Evolutionary conservation across 2,329 filamentous ascomycete species (phyloP).

Genomic region (Pseudopithomyces maydicus): DNA sequence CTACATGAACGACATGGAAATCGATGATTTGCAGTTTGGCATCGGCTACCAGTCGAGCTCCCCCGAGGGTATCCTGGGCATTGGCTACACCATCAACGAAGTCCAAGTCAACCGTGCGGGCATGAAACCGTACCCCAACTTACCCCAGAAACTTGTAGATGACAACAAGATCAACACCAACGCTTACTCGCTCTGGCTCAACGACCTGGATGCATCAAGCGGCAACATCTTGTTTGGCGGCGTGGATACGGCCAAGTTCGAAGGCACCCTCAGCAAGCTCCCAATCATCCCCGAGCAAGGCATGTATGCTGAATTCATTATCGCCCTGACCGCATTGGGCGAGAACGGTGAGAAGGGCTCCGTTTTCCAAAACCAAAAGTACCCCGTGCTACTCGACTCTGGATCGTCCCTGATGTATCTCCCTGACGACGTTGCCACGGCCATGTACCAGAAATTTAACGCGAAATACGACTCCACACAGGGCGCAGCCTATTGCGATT

Average conservation of each 20-base stretch:
- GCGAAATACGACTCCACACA: slow-evolving; percentile 49
- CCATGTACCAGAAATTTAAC: slow-evolving; percentile 48
- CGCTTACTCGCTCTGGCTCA: slow-evolving; percentile 72
- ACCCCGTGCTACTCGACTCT: slow-evolving; percentile 72
- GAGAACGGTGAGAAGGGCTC: slow-evolving; percentile 49
- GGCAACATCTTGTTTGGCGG: slow-evolving; percentile 80
- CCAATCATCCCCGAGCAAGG: slow-evolving; percentile 58
- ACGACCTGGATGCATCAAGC: slow-evolving; percentile 63
- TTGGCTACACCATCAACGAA: slow-evolving; percentile 83
- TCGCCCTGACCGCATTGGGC: slow-evolving; percentile 56
- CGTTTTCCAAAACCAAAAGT: slow-evolving; percentile 48
- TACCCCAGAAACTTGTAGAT: slow-evolving; percentile 68
- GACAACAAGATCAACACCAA: slow-evolving; percentile 66
- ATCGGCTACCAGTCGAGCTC: slow-evolving; percentile 69
- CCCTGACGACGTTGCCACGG: slow-evolving; percentile 62
- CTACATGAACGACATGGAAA: slow-evolving; percentile 58
- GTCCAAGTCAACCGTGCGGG: slow-evolving; percentile 67
- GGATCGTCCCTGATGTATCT: slow-evolving; percentile 76
- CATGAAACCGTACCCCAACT: slow-evolving; percentile 58
- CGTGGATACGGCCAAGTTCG: slow-evolving; percentile 77
- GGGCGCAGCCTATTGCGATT: slow-evolving; percentile 59
- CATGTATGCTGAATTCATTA: slow-evolving; percentile 59
- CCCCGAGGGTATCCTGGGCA: slow-evolving; percentile 76
- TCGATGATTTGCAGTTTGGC: slow-evolving; percentile 71
- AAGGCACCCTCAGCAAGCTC: slow-evolving; percentile 65